phyloP scores from a whole-genome alignment of 371 early-diverging fungal genomes.

The Mucor racemosus region DNA sequence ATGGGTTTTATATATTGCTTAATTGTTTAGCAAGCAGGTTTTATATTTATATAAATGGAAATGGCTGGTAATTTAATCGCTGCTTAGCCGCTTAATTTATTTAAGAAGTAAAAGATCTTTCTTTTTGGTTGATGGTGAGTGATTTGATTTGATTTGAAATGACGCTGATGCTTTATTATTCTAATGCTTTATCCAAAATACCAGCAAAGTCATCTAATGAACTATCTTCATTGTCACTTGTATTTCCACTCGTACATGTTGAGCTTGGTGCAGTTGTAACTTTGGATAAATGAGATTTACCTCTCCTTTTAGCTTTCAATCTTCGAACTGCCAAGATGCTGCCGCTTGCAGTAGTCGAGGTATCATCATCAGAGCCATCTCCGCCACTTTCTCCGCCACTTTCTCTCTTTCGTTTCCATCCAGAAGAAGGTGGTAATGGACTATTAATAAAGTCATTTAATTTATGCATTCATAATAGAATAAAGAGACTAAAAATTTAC shows the following conservation, averaged over 20 bases:
- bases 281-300: slow-evolving; percentile 41
- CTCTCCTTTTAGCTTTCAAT: slow-evolving; percentile 23
- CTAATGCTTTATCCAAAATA: slow-evolving; percentile 40
- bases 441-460: not conserved
- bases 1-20: slow-evolving; percentile 10
- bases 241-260: slow-evolving; percentile 20
- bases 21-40: not conserved
- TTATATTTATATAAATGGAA: slow-evolving; percentile 4
- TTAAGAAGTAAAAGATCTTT: slow-evolving; percentile 1
- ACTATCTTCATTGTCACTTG: slow-evolving; percentile 28
- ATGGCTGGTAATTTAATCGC: slow-evolving; percentile 7
- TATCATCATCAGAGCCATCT: slow-evolving; percentile 37
- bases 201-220: slow-evolving; percentile 46
- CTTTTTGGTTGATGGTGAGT: not conserved
- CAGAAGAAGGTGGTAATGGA: not conserved
- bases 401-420: slow-evolving; percentile 28
- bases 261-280: slow-evolving; percentile 30
- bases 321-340: slow-evolving; percentile 23
- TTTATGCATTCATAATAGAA: not conserved
- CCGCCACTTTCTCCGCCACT: slow-evolving; percentile 32
- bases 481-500: not conserved
- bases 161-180: slow-evolving; percentile 13
- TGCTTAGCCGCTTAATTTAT: slow-evolving; percentile 3
- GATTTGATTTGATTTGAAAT: not conserved
- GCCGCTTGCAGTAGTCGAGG: slow-evolving; percentile 2